Base-by-base conservation (phyloP, 176 grass and related monocot genomes). In the Triticum monococcum region DNA sequence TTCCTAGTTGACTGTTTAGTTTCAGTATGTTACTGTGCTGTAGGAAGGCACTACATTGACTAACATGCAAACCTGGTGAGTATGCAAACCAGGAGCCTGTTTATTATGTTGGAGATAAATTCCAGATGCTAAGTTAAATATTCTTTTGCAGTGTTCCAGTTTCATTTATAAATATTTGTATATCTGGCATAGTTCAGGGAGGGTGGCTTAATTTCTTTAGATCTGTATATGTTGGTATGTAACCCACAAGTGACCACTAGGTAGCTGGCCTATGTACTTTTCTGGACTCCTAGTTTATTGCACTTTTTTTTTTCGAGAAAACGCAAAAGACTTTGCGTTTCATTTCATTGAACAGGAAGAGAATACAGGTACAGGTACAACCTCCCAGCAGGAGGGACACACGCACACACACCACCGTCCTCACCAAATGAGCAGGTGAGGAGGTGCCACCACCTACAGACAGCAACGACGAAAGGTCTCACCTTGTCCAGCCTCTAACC, bases 131-230 rank as follows among this genome's bases (percentile, higher is more conserved):
- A 84, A 43, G 57, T 75, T 74, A 31, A 41, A 64, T 79, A 63
- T 59, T 63, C 18, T 11, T 74, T 22, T 74, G 68, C 11, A 31
- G 54, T 13, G 23, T 45, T 63, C 72, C 10, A 63, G 17, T 41
- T 63, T 30, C 54, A 74, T 84, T 20, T 62, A 62, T 13, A 17
- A 61, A 74, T 83, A 73, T 74, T 45, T 74, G 16, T 63, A 74
- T 74, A 40, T 30, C 57, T 84, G 18, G 37, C 36, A 33, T 84
- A 64, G 57, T 84, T 75, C 37, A 75, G 12, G 23, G 11, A 52
- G 60, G 36, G 54, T 57, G 18, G 2, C 18, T 2, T 57, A 57
- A 35, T 67, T 77, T 77, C 60, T 77, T 35, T 76, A 75, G 31
- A 67, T 52, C 41, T 35, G 43, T 66, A 54, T 66, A 64, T 38